Base-by-base conservation (phyloP, 306 rosid genomes). In the Cucumis sativus region DNA sequence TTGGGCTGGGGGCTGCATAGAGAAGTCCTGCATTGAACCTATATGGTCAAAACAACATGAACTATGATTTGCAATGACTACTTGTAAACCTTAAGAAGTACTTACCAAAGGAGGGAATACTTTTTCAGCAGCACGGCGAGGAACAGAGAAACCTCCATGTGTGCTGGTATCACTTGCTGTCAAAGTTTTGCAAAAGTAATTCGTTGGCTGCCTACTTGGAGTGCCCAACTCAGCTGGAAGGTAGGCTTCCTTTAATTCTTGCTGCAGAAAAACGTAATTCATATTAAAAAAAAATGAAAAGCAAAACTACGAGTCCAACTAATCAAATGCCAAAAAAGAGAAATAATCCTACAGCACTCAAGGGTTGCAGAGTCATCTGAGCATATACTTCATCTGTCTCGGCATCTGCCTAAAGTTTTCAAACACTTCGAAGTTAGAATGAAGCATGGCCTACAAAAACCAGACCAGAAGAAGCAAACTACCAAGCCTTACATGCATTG, bases 91-190 rank as follows among this genome's bases (percentile, higher is more conserved):
- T 37, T 35, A 55, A 39, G 60, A 25, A n/a, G 56, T n/a, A 13
- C 72, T 78, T 87, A 96, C 99, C 96, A 96, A 71, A 6, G 99
- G 92, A 66, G 99, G 99, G 82, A 96, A 96, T 79, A 96, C 99
- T 92, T 96, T 96, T 74, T 96, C 99, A 51, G 99, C 99, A 0
- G 99, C 99, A n/a, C 99, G 93, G 77, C 99, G 99, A 82, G 99
- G 99, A 76, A 96, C 99, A 39, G 99, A 96, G 80, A 96, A 96
- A 28, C 99, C 99, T 25, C 99, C 99, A 71, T 92, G 99, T 70
- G 98, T 96, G 81, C 99, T 96, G n/a, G 99, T 95, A 80, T 95
- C 99, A 79, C 99, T 95, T 51, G 99, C 99, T 37, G 98, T 96
- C 90, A 96, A 89, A 75, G 99, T 92, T 81, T 92, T 96, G 86